A percentile compares a stretch with the other conserved stretches of the same genome.
phyloP scores from a whole-genome alignment of 495 filamentous ascomycete species.

The Hypoxylon cercidicola region DNA sequence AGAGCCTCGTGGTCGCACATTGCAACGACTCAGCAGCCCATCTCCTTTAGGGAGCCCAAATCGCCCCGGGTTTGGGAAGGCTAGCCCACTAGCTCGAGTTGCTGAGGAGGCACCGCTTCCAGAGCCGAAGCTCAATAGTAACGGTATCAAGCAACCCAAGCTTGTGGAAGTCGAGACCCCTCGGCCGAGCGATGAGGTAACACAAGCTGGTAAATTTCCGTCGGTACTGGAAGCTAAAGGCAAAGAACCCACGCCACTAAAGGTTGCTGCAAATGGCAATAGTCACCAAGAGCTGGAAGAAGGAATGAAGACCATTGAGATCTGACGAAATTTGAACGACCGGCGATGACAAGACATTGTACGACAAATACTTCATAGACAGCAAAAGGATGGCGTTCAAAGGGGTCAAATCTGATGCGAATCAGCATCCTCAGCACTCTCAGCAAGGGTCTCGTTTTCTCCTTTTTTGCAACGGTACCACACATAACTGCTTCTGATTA shows the following conservation, averaged over 20 bases:
- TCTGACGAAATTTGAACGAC: constrained; percentile 53
- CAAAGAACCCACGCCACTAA: constrained; percentile 36
- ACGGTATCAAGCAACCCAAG: constrained; percentile 45
- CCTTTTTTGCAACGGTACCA: constrained; percentile 23
- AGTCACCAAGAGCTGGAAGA: constrained; percentile 48
- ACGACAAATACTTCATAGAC: constrained; percentile 45
- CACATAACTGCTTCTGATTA: constrained; percentile 28
- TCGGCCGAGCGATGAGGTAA: constrained; percentile 57
- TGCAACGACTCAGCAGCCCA: constrained; percentile 63
- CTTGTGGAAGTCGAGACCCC: constrained; percentile 65
- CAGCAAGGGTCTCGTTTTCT: constrained; percentile 5
- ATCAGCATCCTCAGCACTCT: constrained; percentile 16
- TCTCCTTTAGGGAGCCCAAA: constrained; percentile 65
- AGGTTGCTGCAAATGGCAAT: constrained; percentile 40
- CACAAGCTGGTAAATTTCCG: constrained; percentile 42
- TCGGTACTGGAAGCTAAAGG: constrained; percentile 36
- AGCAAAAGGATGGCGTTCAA: constrained; percentile 46
- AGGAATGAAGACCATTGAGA: constrained; percentile 69
- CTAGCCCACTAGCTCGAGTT: constrained; percentile 63
- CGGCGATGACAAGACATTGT: constrained; percentile 41
- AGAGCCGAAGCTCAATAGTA: constrained; percentile 35
- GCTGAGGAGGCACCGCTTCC: constrained; percentile 55
- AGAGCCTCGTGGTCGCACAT: constrained; percentile 62
- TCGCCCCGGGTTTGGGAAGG: constrained; percentile 60
- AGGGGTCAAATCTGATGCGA: constrained; percentile 38